Conservation (phyloP, 2,329 filamentous ascomycete species). For the Fusarium drepaniforme region DNA sequence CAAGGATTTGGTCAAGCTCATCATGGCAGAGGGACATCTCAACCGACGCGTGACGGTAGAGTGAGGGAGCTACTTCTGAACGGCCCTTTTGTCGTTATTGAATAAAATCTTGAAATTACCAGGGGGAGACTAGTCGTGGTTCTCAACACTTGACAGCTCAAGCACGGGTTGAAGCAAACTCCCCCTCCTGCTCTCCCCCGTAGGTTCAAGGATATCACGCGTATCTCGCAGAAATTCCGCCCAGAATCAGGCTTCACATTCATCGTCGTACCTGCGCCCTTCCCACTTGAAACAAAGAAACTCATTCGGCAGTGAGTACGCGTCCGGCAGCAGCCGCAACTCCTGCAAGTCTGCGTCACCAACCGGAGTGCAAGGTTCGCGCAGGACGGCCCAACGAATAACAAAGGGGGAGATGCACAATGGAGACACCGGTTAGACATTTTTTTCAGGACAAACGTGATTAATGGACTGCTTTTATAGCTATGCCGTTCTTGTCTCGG, state of each 20-base stretch:
- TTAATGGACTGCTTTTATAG: neutral
- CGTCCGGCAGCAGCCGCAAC: neutral
- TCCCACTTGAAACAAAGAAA: neutral
- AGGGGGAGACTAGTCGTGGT: neutral
- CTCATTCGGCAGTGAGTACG: neutral
- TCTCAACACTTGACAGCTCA: neutral
- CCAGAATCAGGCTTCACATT: neutral
- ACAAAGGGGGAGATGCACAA: neutral
- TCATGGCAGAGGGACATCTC: neutral
- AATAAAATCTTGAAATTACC: neutral
- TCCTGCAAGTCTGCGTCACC: neutral
- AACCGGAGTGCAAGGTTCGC: neutral
- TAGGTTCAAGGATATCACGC: neutral
- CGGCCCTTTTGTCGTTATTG: neutral
- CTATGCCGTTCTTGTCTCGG: neutral
- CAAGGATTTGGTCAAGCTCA: neutral
- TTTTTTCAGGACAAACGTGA: neutral
- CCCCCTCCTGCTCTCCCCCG: neutral
- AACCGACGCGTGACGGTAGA: no score
- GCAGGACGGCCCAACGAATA: neutral
- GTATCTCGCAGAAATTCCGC: neutral
- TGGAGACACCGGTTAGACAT: neutral
- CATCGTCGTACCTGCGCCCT: neutral
- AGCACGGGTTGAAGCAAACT: neutral
- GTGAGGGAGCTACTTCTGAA: neutral